These are phyloP conservation scores for Pichia nanzhaoensis DNA, from an alignment of 805 yeast species.

Conservation along the genomic window DNA sequence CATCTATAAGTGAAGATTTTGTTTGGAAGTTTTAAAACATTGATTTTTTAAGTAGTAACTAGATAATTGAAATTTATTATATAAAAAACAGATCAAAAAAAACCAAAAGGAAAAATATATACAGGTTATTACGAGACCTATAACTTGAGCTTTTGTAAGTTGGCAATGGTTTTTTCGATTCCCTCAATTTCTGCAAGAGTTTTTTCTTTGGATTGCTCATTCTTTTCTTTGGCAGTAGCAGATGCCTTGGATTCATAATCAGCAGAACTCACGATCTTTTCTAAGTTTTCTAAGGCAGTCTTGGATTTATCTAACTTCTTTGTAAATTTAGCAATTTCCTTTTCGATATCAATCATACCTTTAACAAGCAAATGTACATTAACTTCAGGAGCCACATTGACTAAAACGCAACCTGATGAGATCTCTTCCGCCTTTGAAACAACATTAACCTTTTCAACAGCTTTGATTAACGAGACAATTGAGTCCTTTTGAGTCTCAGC, in stretches of 20 bases:
- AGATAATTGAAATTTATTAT: too few species aligned
- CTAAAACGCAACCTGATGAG: slow-evolving; percentile 88
- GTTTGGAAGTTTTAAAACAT: slow-evolving; percentile 41
- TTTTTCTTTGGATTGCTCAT: slow-evolving; percentile 59
- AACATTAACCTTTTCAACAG: slow-evolving; percentile 69
- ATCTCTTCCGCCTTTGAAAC: slow-evolving; percentile 48
- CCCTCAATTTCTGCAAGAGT: slow-evolving; percentile 85
- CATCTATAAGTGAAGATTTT: slow-evolving; percentile 46
- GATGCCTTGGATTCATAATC: slow-evolving; percentile 87
- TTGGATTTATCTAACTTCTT: slow-evolving; percentile 65
- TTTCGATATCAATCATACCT: slow-evolving; percentile 90
- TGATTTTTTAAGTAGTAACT: too few species aligned
- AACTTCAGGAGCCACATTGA: slow-evolving; percentile 71
- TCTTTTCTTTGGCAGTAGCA: slow-evolving; percentile 72
- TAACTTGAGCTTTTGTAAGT: slow-evolving; percentile 73
- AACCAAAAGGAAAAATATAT: neutral
- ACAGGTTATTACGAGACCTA: slow-evolving; percentile 16
- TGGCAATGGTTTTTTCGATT: slow-evolving; percentile 74
- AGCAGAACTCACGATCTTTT: slow-evolving; percentile 60
- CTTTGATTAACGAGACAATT: slow-evolving; percentile 88
- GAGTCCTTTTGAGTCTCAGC: slow-evolving; percentile 71
- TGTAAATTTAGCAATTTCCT: slow-evolving; percentile 77
- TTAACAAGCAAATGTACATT: slow-evolving; percentile 87
- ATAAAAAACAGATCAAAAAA: neutral
- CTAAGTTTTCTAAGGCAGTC: slow-evolving; percentile 53